Evolutionary conservation across 176 grass and related monocot species (phyloP).

Genomic region (Zoysia japonica): DNA sequence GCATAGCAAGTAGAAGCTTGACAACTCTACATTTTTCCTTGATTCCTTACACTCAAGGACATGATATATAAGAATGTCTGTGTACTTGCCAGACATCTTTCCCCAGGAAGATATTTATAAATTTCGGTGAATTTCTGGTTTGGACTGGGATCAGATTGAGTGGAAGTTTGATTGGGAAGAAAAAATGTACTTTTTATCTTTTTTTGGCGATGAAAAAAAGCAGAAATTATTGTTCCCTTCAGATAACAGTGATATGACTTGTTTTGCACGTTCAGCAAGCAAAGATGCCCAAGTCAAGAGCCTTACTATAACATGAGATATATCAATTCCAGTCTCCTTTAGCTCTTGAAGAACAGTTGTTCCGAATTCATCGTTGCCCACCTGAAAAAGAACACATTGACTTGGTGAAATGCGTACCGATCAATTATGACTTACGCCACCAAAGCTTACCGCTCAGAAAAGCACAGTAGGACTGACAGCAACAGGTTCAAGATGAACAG

Average conservation of each 20-base stretch:
- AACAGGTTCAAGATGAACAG: neutral
- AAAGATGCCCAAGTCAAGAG: slow-evolving; percentile 9
- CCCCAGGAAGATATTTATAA: neutral
- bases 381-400: slow-evolving; percentile 30
- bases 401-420: neutral
- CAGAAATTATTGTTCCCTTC: neutral
- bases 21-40: neutral
- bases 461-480: neutral
- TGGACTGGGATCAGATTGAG: neutral
- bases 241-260: neutral
- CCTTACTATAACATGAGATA: slow-evolving; percentile 54
- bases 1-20: neutral
- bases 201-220: neutral
- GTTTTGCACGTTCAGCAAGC: neutral
- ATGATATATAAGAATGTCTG: neutral
- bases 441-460: neutral
- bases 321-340: slow-evolving; percentile 43
- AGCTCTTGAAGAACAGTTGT: slow-evolving; percentile 39
- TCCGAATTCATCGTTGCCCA: slow-evolving; percentile 50
- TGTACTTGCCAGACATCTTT: neutral
- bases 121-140: neutral
- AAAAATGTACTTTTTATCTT: neutral
- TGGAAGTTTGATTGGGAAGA: neutral
- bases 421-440: neutral
- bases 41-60: slow-evolving; percentile 7